Conservation (phyloP, 768 basidiomycete genomes). For the Boletus coccyginus region DNA sequence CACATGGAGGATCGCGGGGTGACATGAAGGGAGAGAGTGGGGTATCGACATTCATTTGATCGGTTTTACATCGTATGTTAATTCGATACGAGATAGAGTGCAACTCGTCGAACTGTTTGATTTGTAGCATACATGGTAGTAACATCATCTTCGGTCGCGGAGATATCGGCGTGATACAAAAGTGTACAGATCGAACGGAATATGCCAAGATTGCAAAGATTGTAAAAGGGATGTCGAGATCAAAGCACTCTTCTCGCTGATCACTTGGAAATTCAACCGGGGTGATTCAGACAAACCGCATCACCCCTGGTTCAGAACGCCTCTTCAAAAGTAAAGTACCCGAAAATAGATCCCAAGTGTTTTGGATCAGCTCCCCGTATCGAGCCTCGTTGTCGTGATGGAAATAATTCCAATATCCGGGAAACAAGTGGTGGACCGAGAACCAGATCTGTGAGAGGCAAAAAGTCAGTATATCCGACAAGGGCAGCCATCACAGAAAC, state of each 20-base stretch:
- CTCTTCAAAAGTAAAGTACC: constrained; percentile 7
- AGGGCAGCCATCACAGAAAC: neutral
- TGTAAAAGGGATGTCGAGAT: no score
- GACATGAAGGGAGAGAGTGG: neutral
- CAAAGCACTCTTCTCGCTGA: no score
- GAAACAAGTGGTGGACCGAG: constrained; percentile 33
- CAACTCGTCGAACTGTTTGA: neutral
- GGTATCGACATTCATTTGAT: neutral
- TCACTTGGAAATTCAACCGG: no score
- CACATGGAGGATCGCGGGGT: constrained; percentile 15
- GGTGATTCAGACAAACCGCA: no score
- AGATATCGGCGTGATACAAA: no score
- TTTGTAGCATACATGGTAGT: constrained; percentile 9
- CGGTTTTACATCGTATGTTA: neutral
- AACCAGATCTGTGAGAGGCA: constrained; percentile 30
- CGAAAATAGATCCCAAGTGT: constrained; percentile 19
- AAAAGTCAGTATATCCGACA: neutral
- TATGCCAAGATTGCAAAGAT: no score
- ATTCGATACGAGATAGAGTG: neutral
- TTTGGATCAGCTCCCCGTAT: constrained; percentile 20
- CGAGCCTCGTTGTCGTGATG: constrained; percentile 14
- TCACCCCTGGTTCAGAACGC: neutral
- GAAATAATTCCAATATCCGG: constrained; percentile 36
- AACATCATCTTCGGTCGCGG: neutral
- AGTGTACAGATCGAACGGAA: no score